phyloP scores from a whole-genome alignment of 352 stramenopile genomes.

The Phytophthora sojae region DNA sequence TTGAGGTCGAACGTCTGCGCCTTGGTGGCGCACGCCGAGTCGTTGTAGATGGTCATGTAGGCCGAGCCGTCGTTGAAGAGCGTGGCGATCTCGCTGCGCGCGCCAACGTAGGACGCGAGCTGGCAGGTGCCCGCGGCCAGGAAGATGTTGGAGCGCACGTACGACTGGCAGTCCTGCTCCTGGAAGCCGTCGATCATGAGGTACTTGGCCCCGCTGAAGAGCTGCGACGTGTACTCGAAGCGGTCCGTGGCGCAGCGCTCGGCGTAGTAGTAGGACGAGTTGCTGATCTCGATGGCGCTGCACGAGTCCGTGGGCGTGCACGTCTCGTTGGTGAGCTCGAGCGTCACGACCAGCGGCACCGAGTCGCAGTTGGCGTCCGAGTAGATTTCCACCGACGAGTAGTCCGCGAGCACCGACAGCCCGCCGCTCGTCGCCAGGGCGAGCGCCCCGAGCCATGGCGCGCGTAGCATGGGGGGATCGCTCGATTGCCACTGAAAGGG shows the following conservation, averaged over 20 bases:
- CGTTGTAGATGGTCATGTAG: slow-evolving; percentile 53
- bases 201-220: slow-evolving; percentile 47
- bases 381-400: slow-evolving; percentile 45
- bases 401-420: slow-evolving; percentile 27
- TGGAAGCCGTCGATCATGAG: slow-evolving; percentile 48
- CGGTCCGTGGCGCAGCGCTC: slow-evolving; percentile 39
- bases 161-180: slow-evolving; percentile 30
- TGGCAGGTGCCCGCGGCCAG: slow-evolving; percentile 46
- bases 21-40: slow-evolving; percentile 41
- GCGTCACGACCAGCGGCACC: slow-evolving; percentile 40
- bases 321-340: slow-evolving; percentile 28
- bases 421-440: slow-evolving; percentile 26
- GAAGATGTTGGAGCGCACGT: slow-evolving; percentile 42
- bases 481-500: slow-evolving; percentile 29
- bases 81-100: slow-evolving; percentile 42
- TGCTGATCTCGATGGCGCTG: slow-evolving; percentile 39
- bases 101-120: slow-evolving; percentile 41
- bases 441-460: slow-evolving; percentile 37
- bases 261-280: slow-evolving; percentile 49
- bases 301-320: slow-evolving; percentile 33
- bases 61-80: slow-evolving; percentile 46
- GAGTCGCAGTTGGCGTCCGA: slow-evolving; percentile 45
- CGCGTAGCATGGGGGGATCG: slow-evolving; percentile 24
- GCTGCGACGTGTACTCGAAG: slow-evolving; percentile 39
- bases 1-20: slow-evolving; percentile 41